Evolutionary conservation across 78 protist genomes (phyloP), one percentile per base, ranked within the genome.

Genomic region (Dictyostelium firmibasis): DNA sequence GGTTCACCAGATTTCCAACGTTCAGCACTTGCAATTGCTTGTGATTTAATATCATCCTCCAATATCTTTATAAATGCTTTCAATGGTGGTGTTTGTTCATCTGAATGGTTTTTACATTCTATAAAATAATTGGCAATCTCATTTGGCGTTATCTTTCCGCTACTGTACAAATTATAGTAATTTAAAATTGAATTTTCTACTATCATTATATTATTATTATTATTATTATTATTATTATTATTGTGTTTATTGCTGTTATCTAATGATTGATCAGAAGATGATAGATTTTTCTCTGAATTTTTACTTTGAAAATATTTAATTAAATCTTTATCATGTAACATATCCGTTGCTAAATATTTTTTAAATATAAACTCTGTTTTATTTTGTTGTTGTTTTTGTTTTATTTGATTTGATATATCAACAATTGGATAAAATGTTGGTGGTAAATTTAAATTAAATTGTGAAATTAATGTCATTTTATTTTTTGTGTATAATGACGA

Each of bases 1-100:
- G 95, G 95, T 11, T 6, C 50, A 29, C 93, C 93, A 3, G n/a
- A 23, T 70, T 43, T n/a, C 91, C 91, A 91, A 25, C 95, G 41
- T 41, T 75, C 91, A 4, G 25, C 16, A 41, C 89, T 79, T 31
- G 36, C 64, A 7, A 27, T 14, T 25, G 92, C 96, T 29, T 84
- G 92, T 25, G 44, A 41, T 60, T 25, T 20, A 29, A 93, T 86
- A 16, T 77, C 77, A 18, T 85, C 85, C 0, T 43, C 75, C 27
- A 35, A 35, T 7, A 43, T 35, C 8, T 14, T 27, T 41, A 93
- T 85, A 74, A 93, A 84, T 27, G 92, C 96, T 20, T 38, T 57
- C 23, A 91, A 69, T 25, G 87, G 78, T 53, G 87, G 86, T 27
- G 33, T 4, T 18, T 31, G 44, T 43, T 57, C 76, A 64, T 88